A percentile compares a stretch with the other conserved stretches of the same genome.
phyloP scores from a whole-genome alignment of 768 basidiomycete species.

The Mrakia frigida region DNA sequence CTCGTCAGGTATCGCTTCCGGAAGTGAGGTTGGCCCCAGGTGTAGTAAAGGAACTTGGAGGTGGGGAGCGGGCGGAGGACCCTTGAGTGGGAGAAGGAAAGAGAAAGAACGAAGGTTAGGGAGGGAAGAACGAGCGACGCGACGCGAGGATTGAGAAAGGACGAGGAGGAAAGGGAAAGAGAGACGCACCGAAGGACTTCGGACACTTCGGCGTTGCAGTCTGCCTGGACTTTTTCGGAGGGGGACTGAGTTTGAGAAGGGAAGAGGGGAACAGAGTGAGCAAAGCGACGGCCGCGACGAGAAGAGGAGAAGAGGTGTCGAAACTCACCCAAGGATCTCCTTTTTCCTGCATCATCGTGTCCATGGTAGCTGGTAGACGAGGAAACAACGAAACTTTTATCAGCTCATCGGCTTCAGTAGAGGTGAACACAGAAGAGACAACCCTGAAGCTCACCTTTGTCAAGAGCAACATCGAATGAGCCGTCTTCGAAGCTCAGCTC shows the following conservation, averaged over 20 bases:
- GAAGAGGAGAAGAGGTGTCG: not conserved
- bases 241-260: slow-evolving; percentile 57
- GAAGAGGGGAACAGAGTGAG: not conserved
- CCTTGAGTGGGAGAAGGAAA: slow-evolving; percentile 45
- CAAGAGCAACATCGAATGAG: slow-evolving; percentile 72
- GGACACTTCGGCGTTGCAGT: slow-evolving; percentile 52
- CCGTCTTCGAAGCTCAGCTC: slow-evolving; percentile 57
- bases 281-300: no score
- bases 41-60: slow-evolving; percentile 42
- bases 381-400: not conserved
- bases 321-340: slow-evolving; percentile 70
- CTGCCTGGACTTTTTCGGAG: slow-evolving; percentile 51
- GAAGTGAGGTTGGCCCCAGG: slow-evolving; percentile 87
- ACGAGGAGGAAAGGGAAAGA: no score
- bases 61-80: slow-evolving; percentile 31
- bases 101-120: slow-evolving; percentile 43
- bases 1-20: slow-evolving; percentile 61
- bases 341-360: slow-evolving; percentile 51
- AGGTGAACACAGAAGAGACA: not conserved
- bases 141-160: not conserved
- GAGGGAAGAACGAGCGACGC: not conserved
- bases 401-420: not conserved
- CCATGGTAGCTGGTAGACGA: not conserved
- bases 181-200: slow-evolving; percentile 63
- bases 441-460: slow-evolving; percentile 58